Percentiles rank a stretch among this genome's conserved stretches.
Evolutionary conservation across 1,284 basidiomycete species (phyloP).

Genomic region (Neotropicomus parvogracilis): DNA sequence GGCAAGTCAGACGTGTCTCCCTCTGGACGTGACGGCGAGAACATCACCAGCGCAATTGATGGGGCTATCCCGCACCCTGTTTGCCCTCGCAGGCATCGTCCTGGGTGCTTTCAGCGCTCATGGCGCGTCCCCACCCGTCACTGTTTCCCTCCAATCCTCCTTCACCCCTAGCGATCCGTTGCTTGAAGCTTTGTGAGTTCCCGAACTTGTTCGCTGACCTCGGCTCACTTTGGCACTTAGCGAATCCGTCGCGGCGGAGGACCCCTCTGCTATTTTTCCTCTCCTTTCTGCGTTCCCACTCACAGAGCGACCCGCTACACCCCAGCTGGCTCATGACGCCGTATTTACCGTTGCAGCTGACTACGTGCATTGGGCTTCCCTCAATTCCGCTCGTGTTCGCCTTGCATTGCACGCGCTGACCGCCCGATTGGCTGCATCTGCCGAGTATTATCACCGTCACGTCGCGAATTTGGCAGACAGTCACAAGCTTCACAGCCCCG

Average conservation of each 20-base stretch:
- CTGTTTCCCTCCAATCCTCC: slow-evolving; percentile 74
- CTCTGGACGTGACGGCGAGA: slow-evolving; percentile 11
- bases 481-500: slow-evolving; percentile 15
- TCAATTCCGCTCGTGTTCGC: slow-evolving; percentile 56
- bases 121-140: slow-evolving; percentile 63
- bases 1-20: slow-evolving; percentile 28
- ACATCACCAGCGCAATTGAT: slow-evolving; percentile 9
- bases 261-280: slow-evolving; percentile 25
- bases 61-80: slow-evolving; percentile 18
- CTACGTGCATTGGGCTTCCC: slow-evolving; percentile 44
- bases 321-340: slow-evolving; percentile 53
- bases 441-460: slow-evolving; percentile 56
- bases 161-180: slow-evolving; percentile 76
- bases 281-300: slow-evolving; percentile 25
- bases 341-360: slow-evolving; percentile 49
- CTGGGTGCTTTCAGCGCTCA: slow-evolving; percentile 15
- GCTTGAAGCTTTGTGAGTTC: slow-evolving; percentile 76
- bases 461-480: slow-evolving; percentile 35
- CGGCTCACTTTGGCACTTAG: slow-evolving; percentile 33
- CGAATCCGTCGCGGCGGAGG: slow-evolving; percentile 48
- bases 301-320: slow-evolving; percentile 26
- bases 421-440: slow-evolving; percentile 72
- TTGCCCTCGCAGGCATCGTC: slow-evolving; percentile 21
- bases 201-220: background rate
- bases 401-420: slow-evolving; percentile 66